Conservation (phyloP, 768 basidiomycete species). For the Auriculariales sp. region DNA sequence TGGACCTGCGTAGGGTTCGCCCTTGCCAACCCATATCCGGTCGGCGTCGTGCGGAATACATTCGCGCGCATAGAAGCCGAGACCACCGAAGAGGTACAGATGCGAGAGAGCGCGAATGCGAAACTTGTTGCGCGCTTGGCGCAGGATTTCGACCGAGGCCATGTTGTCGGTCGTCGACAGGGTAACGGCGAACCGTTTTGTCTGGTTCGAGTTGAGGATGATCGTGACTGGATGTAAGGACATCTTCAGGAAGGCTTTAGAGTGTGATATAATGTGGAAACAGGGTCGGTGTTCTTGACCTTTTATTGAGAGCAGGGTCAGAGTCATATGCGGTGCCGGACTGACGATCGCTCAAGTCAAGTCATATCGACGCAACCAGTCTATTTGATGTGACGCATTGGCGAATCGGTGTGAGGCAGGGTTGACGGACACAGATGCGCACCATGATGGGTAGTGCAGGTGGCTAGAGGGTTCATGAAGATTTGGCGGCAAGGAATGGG, state of each 20-base stretch:
- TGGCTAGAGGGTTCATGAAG: too few relatives aligned
- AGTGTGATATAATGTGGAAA: not conserved
- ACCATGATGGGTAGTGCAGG: too few relatives aligned
- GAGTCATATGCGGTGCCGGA: not conserved
- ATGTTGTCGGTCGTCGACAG: conserved; percentile 9
- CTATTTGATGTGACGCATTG: not conserved
- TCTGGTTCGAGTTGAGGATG: conserved; percentile 21
- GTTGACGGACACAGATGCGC: too few relatives aligned
- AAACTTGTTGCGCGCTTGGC: conserved; percentile 25
- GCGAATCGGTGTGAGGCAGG: too few relatives aligned
- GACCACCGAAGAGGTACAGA: conserved; percentile 19
- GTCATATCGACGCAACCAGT: not conserved
- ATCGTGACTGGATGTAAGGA: conserved; percentile 19
- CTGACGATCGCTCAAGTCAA: too few relatives aligned
- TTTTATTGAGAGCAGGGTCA: not conserved
- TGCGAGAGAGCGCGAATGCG: conserved; percentile 17
- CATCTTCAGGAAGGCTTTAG: conserved; percentile 9
- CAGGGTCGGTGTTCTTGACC: not conserved
- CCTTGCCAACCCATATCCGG: conserved; percentile 21
- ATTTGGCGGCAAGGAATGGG: too few relatives aligned
- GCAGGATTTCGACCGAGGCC: conserved; percentile 15
- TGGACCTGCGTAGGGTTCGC: conserved; percentile 20
- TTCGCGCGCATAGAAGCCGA: conserved; percentile 11
- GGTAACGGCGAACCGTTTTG: conserved; percentile 17
- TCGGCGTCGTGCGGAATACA: conserved; percentile 11